Evolutionary conservation across 2,329 filamentous ascomycete genomes (phyloP).

Genomic region (Pezicula neosporulosa): DNA sequence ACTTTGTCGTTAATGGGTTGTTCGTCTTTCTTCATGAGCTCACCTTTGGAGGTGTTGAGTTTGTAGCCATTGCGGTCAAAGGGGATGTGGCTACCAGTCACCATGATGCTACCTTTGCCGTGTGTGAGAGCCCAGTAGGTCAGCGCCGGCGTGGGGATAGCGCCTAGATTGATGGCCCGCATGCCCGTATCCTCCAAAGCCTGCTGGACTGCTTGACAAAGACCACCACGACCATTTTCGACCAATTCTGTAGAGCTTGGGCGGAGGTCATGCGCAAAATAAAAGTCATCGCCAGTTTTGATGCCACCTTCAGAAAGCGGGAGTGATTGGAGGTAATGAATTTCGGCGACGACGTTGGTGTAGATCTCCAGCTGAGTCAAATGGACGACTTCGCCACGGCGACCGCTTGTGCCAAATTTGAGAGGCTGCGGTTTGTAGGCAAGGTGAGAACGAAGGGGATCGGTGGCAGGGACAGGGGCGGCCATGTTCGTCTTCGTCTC

Average conservation of each 20-base stretch:
- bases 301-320: constrained; percentile 25
- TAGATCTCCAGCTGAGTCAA: constrained; percentile 32
- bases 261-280: constrained; percentile 29
- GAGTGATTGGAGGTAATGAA: constrained; percentile 28
- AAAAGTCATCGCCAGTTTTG: constrained; percentile 27
- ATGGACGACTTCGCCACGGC: constrained; percentile 27
- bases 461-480: too few species aligned
- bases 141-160: constrained; percentile 29
- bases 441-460: constrained; percentile 14
- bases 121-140: constrained; percentile 26
- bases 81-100: constrained; percentile 32
- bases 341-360: constrained; percentile 29
- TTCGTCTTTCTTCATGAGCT: constrained; percentile 30
- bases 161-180: constrained; percentile 27
- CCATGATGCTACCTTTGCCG: constrained; percentile 31
- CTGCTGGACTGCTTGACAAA: constrained; percentile 27
- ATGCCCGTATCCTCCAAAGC: constrained; percentile 27
- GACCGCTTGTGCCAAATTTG: constrained; percentile 32
- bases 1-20: constrained; percentile 28
- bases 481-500: too few species aligned
- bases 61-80: constrained; percentile 33
- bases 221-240: constrained; percentile 26
- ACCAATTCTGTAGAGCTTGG: constrained; percentile 28
- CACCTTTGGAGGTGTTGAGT: constrained; percentile 29
- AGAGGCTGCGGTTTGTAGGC: constrained; percentile 25